phyloP scores from a whole-genome alignment of 2,329 filamentous ascomycete species.

The Tolypocladium inflatum region DNA sequence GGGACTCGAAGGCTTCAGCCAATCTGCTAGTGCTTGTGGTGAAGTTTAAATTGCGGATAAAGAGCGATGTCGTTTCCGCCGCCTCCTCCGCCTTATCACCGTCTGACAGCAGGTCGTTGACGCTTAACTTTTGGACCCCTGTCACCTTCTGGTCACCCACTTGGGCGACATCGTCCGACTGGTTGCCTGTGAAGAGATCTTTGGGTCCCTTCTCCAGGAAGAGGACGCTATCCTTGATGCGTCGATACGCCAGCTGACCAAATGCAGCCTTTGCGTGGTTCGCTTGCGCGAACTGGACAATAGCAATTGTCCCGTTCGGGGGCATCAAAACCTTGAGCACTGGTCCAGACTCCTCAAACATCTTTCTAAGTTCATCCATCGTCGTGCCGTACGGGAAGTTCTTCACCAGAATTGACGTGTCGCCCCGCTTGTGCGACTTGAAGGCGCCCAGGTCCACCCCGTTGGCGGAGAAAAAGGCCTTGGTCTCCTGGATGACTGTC shows the following conservation, averaged over 20 bases:
- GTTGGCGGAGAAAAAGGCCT: conserved; percentile 78
- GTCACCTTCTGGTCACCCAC: conserved; percentile 22
- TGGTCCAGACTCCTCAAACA: conserved; percentile 81
- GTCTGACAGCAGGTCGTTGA: conserved; percentile 57
- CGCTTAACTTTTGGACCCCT: conserved; percentile 53
- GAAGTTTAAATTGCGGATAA: conserved; percentile 92
- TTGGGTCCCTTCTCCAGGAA: conserved; percentile 92
- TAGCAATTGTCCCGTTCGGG: conserved; percentile 84
- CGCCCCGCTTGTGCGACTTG: conserved; percentile 73
- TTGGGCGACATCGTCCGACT: conserved; percentile 16
- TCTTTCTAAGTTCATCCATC: conserved; percentile 63
- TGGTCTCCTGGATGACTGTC: conserved; percentile 91
- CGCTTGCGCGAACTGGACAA: conserved; percentile 76
- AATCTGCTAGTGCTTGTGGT: conserved; percentile 70
- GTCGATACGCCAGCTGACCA: conserved; percentile 74
- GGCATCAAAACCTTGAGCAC: conserved; percentile 82
- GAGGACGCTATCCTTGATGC: conserved; percentile 81
- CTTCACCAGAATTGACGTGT: conserved; percentile 83
- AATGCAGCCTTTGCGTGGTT: conserved; percentile 79
- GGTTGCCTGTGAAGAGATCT: conserved; percentile 52
- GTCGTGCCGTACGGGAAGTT: conserved; percentile 85
- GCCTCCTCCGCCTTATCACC: conserved; percentile 42
- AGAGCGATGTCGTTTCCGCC: conserved; percentile 66
- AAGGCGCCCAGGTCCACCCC: conserved; percentile 91
- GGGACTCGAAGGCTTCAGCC: conserved; percentile 64